Evolutionary conservation across 306 rosid species (phyloP), one percentile per base, ranked within the genome.

Genomic region (Citrullus mucosospermus): DNA sequence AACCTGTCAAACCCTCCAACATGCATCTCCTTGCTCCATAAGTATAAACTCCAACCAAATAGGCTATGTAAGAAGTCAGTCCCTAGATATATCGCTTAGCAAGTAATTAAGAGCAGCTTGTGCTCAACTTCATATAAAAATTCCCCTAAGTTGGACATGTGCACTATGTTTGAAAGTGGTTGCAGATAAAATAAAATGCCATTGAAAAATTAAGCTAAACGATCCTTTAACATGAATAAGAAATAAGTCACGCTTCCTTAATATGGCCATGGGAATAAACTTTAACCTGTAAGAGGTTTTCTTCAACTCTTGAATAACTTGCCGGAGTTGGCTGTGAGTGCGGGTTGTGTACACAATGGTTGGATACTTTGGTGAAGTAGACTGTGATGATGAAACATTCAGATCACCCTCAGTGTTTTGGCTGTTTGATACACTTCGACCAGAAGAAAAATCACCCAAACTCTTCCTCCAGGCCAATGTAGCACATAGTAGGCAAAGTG

Each of bases 281-380:
- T 53, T 67, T 79, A 63, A 95, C 98, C 98, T 89, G 85, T 95
- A 95, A 74, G 91, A 83, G 62, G 92, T 92, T 82, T 90, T 88
- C 83, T 92, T 91, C 84, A 95, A 78, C 85, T 95, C 98, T 81
- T 83, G 87, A 86, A 95, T 86, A 17, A 95, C 98, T 91, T 95
- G 98, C 48, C 96, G 98, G 77, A 92, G 90, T 85, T 95, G 98
- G 86, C 98, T 95, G 87, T 95, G 98, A 78, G 98, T 95, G 76
- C 98, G 97, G 3, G 97, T 92, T 6, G 98, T 80, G 78, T 94
- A 94, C 18, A 92, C 63, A 28, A 95, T 91, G 67, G 95, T 82
- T 72, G 97, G 90, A 84, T 81, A 85, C 11, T 80, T 73, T 43
- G 89, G 25, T 32, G 43, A 73, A 65, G 48, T 60, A 1, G 92